Base-by-base conservation (phyloP, 768 basidiomycete genomes). In the Leucogyrophana mollusca region DNA sequence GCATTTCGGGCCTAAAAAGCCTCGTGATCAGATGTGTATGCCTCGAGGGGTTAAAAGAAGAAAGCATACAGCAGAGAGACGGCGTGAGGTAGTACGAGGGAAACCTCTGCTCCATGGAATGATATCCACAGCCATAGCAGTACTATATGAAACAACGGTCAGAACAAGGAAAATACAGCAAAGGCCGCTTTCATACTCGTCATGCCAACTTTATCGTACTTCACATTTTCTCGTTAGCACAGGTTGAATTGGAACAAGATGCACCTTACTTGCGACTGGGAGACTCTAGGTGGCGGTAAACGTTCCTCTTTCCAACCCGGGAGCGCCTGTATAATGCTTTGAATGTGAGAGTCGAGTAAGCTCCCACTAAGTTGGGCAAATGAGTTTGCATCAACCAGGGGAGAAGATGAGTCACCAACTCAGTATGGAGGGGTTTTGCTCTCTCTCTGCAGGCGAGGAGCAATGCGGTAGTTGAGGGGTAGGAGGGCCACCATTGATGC, bases 1-100 rank as follows among this genome's bases (percentile, higher is more conserved):
- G 77, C 47, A 92, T 86, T 62, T 91, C 90, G 30, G 90, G 90
- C 60, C 91, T 94, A n/a, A n/a, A n/a, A n/a, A n/a, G n/a, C n/a
- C n/a, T n/a, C 58, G 27, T 42, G 41, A 52, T 45, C 40, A 50
- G 40, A 49, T 53, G 34, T 43, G 32, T 25, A 34, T 30, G 35
- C 7, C 7, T 13, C 22, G 10, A 38, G 8, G 41, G 10, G 24
- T 34, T 27, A 47, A 35, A 39, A 34, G 41, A 43, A 38, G 30
- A 21, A 43, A 46, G 48, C 88, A 50, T 50, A 93, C 88, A 95
- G 74, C 65, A 94, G 72, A 10, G 80, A 79, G 41, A 88, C 73
- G 40, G 83, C 73, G 57, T 90, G 92, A 38, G 88, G 87, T 65
- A 92, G 86, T 21, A 87, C 74, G 34, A 88, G 71, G 23, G 79